Evolutionary conservation across 2,329 filamentous ascomycete species (phyloP).

Genomic region (Samsoniella hepiali): DNA sequence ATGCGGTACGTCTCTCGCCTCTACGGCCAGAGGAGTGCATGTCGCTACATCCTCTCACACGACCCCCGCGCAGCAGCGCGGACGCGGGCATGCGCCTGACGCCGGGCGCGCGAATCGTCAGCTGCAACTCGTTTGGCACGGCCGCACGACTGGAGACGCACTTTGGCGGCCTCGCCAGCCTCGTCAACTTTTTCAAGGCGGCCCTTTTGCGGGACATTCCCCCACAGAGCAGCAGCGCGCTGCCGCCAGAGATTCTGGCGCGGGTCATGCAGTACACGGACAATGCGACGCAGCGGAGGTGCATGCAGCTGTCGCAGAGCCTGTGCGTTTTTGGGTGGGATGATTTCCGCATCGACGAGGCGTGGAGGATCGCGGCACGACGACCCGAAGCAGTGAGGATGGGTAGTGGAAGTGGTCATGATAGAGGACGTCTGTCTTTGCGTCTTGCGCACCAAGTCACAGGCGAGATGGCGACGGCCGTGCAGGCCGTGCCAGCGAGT

Average conservation of each 20-base stretch:
- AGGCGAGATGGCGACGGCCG: not conserved
- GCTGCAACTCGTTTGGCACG: conserved; percentile 7
- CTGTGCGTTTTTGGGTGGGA: not conserved
- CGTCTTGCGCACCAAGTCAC: not conserved
- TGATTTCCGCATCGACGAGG: not conserved
- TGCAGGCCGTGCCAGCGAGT: not conserved
- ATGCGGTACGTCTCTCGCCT: conserved; percentile 21
- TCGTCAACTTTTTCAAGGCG: conserved; percentile 25
- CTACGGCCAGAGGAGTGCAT: conserved; percentile 18
- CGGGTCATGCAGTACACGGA: not conserved
- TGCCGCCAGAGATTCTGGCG: not conserved
- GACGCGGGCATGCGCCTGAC: not conserved
- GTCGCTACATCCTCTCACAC: conserved; percentile 21
- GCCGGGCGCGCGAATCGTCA: conserved; percentile 5
- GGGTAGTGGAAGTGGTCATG: not conserved
- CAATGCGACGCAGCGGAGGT: not conserved
- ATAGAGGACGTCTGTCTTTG: not conserved
- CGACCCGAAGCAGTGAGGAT: not conserved
- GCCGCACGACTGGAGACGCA: conserved; percentile 10
- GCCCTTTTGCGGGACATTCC: not conserved
- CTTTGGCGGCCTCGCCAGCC: conserved; percentile 22
- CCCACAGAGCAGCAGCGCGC: not conserved
- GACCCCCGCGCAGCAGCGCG: conserved; percentile 16
- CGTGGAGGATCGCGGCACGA: not conserved
- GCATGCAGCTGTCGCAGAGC: not conserved